Base-by-base conservation (phyloP, 192 early-diverging fungal species). In the Dispira simplex region DNA sequence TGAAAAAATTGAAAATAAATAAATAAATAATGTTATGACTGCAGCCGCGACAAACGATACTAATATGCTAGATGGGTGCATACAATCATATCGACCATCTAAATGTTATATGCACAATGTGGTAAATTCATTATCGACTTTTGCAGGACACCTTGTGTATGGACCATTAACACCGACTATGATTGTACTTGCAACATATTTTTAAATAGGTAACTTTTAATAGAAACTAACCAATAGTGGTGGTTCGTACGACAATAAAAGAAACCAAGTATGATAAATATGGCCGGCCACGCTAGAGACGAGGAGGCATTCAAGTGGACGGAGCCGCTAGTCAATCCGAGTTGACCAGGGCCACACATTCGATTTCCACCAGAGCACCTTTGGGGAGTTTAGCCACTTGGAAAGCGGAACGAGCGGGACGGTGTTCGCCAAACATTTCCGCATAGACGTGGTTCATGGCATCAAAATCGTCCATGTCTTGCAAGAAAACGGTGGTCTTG, bases 401-500 rank as follows among this genome's bases (percentile, higher is more conserved):
- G 51, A 98, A 89, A 58, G 81, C 78, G 20, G 86, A 81, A 47
- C 89, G 78, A 12, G 89, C 89, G 43, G 89, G 89, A 53, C 80
- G 75, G 57, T 75, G 77, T 3, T 69, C 73, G 48, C 74, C 77
- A 73, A 90, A 85, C 71, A 87, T 83, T 69, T 83, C 77, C 46
- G 71, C 83, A 64, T 98, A 98, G 51, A 89, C 77, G 68, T 90
- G 86, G 74, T 98, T 98, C 82, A 98, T 90, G 21, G 73, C 74
- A 14, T 68, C 81, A 80, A 95, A 98, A 75, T 95, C 89, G 71
- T 90, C 89, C 81, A 90, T 90, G 68, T 83, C 82, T 74, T 91
- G 89, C 45, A 98, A 68, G 73, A 96, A 98, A 53, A 95, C 93
- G 20, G 93, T 96, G 25, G 93, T 94, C 81, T 98, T 98, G 72